Evolutionary conservation across 148 eudicot species (phyloP), one percentile per base, ranked within the genome.

Genomic region (Vaccinium macrocarpon): DNA sequence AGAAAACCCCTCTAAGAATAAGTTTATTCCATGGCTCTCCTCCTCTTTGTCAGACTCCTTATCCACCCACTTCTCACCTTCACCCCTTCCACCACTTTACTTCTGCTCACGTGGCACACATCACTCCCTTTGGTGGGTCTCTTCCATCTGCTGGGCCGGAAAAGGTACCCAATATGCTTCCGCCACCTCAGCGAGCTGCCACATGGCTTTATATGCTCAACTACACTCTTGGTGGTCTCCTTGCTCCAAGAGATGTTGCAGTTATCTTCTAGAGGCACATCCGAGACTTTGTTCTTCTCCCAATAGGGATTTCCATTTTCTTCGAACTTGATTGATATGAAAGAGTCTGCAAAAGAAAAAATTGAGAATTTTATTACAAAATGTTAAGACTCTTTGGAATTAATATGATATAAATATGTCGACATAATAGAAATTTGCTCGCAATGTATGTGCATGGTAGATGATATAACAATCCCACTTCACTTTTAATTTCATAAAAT

Each of bases 291-390:
- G 46, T 81, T 86, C 86, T 91, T 88, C 85, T 93, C 96, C 96
- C 93, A 93, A 83, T 92, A 86, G 59, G 89, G 90, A n/a, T 82
- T 90, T 21, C 93, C 94, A 86, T 91, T 90, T 29, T 89, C 92
- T 82, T 89, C 96, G 84, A 93, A 93, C 82, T 90, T 93, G 80
- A 93, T 92, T 80, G 96, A 93, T 88, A 93, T 92, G 48, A 88
- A 93, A 21, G 96, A 92, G 38, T 93, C 96, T 86, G 83, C 23
- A 76, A 70, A 70, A 32, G 6, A 13, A 18, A 70, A 70, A 15
- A 29, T 70, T 32, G 75, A 27, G 18, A 70, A 70, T 32, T 14
- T 70, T 1, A 70, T 70, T 27, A 68, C 38, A 68, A 68, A 29
- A 66, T 70, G 42, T 32, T 18, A 25, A 27, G 16, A 70, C 35